Evolutionary conservation across 2,329 filamentous ascomycete species (phyloP).

Genomic region (Phialocephala subalpina): DNA sequence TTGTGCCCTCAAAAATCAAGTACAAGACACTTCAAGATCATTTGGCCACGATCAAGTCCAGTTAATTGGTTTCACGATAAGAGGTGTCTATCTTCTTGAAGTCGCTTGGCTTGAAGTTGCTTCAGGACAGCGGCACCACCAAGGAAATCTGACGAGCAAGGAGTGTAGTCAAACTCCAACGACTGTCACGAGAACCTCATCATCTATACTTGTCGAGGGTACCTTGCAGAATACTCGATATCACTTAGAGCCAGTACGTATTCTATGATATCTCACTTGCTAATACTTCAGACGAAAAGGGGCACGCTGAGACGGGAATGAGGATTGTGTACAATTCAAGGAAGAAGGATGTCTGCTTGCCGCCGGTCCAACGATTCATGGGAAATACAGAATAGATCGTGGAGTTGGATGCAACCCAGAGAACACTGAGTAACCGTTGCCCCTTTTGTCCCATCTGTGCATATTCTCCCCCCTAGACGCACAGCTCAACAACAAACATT

Average conservation of each 20-base stretch:
- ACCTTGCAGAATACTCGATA: background rate
- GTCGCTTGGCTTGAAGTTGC: conserved; percentile 7
- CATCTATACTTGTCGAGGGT: background rate
- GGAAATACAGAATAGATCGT: background rate
- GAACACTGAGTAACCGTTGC: background rate
- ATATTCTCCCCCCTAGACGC: conserved; percentile 2
- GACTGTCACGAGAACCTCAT: conserved; percentile 7
- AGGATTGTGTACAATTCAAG: background rate
- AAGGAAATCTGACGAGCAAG: conserved; percentile 6
- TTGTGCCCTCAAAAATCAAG: background rate
- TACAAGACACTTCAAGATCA: background rate
- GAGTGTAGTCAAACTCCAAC: background rate
- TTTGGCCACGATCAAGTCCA: background rate
- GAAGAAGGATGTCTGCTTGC: background rate
- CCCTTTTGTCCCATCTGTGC: background rate
- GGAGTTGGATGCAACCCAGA: background rate
- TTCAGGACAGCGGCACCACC: conserved; percentile 2
- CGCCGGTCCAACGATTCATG: background rate
- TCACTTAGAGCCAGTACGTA: background rate
- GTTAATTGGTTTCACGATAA: conserved; percentile 1
- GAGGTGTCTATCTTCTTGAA: background rate
- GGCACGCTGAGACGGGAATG: background rate
- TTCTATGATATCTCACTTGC: background rate
- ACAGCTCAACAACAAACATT: conserved; percentile 19
- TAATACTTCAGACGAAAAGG: background rate